These are phyloP conservation scores for Geotrichum carabidarum DNA, from an alignment of 1,139 yeast species.

Conservation along the genomic window DNA sequence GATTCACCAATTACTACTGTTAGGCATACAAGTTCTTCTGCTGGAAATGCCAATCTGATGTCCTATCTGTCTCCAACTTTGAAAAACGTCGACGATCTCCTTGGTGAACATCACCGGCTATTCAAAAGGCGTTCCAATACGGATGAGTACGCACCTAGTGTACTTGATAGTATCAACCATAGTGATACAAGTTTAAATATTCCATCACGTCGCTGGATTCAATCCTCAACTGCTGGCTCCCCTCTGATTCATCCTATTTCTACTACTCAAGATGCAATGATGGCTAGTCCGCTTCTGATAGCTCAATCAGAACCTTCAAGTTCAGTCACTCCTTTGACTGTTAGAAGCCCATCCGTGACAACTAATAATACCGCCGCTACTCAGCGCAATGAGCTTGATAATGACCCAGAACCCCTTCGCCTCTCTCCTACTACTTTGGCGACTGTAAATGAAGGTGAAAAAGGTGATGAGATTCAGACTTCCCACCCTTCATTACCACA, in stretches of 20 bases:
- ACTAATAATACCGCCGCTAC: slow-evolving; percentile 6
- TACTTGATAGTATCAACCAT: slow-evolving; percentile 1
- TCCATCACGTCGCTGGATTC: neutral
- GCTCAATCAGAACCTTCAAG: slow-evolving; percentile 23
- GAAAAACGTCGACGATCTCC: slow-evolving; percentile 21
- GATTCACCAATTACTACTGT: neutral
- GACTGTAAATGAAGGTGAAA: neutral
- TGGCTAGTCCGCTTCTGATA: slow-evolving; percentile 19
- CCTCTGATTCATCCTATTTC: slow-evolving; percentile 11
- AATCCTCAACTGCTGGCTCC: slow-evolving; percentile 8
- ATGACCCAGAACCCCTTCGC: slow-evolving; percentile 13
- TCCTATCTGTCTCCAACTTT: slow-evolving; percentile 19
- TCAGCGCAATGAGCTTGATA: slow-evolving; percentile 13
- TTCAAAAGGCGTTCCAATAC: slow-evolving; percentile 15
- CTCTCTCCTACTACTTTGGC: slow-evolving; percentile 5
- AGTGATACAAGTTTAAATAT: slow-evolving; percentile 1
- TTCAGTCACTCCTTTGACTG: slow-evolving; percentile 19
- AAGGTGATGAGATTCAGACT: neutral
- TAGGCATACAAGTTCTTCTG: neutral
- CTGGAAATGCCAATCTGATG: slow-evolving; percentile 1
- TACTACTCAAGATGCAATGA: neutral
- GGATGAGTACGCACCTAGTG: neutral
- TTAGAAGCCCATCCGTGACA: slow-evolving; percentile 19
- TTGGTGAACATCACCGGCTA: slow-evolving; percentile 24
- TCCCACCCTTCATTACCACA: no score